Conservation (phyloP, 768 basidiomycete genomes). For the Albatrellus ellisii region DNA sequence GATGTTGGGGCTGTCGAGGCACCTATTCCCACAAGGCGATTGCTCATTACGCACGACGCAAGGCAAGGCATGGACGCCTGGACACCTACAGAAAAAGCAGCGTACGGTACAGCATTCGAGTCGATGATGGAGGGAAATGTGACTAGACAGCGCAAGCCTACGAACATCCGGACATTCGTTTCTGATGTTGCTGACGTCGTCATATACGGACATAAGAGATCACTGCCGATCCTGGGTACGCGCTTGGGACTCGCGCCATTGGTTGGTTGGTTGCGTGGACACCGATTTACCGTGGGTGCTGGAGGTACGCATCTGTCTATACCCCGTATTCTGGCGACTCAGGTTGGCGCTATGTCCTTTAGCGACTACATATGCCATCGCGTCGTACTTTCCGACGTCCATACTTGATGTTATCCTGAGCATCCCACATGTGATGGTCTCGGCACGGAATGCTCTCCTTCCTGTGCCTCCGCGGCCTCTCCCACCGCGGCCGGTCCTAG, state of each 20-base stretch:
- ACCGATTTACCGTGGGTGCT: constrained; percentile 62
- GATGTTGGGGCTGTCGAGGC: constrained; percentile 53
- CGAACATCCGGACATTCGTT: constrained; percentile 45
- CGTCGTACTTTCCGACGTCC: constrained; percentile 53
- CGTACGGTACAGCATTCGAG: constrained; percentile 60
- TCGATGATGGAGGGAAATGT: constrained; percentile 32
- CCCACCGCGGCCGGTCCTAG: constrained; percentile 4
- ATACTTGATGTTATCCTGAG: constrained; percentile 53
- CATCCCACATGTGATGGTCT: constrained; percentile 53
- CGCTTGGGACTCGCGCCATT: constrained; percentile 34
- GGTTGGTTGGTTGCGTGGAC: constrained; percentile 48
- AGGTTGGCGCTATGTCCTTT: constrained; percentile 10
- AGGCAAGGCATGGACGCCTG: constrained; percentile 47
- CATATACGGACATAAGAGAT: constrained; percentile 35
- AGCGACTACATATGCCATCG: constrained; percentile 60
- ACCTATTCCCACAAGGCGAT: constrained; percentile 14
- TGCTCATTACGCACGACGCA: constrained; percentile 19
- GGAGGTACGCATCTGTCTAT: constrained; percentile 41
- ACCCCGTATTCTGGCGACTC: not conserved
- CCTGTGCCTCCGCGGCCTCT: constrained; percentile 33
- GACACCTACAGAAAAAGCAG: constrained; percentile 60
- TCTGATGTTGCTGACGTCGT: constrained; percentile 46
- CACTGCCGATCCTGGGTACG: constrained; percentile 29
- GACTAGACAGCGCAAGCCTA: constrained; percentile 40
- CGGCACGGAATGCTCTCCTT: constrained; percentile 46